Evolutionary conservation across 2,329 filamentous ascomycete species (phyloP), one percentile per base, ranked within the genome.

Genomic region (Capronia epimyces): DNA sequence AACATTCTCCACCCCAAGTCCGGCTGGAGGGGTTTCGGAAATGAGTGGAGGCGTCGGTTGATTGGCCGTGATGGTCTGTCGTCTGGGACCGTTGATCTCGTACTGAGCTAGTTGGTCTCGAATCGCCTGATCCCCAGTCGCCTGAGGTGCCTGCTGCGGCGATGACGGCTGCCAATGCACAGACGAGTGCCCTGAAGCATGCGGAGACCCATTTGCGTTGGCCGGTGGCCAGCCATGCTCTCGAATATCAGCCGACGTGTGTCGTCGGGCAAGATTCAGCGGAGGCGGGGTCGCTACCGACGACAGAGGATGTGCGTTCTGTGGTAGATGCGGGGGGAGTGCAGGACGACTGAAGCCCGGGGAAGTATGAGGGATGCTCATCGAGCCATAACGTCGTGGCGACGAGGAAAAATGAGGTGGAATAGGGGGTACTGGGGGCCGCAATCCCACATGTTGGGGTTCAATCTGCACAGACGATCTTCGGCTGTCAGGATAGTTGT

Each of bases 171-270:
- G 59, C 82, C 83, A 87, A 55, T 81, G 80, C 29, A 74, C 69
- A 13, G 77, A 78, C 46, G 76, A 76, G 55, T 81, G 75, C 9
- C 82, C 82, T 2, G 84, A 83, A 6, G 79, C 75, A 64, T 82
- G 86, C 9, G 84, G 86, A 3, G 84, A 86, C 60, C 34, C 67
- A 65, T 56, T 61, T 65, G 15, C 70, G 32, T 72, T 57, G 67
- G 75, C 6, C 18, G 53, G 49, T 75, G 76, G 84, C 82, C 87
- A 91, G 31, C 86, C 88, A 65, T 89, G 86, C 62, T 90, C 85
- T 46, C 93, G 84, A 61, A 98, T 97, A 66, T 98, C 93, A 52
- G 93, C 93, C 32, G 90, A 91, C 1, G 93, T 98, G 69, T 98
- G 93, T 55, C 91, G 82, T 57, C 91, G 83, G 39, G 83, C 80